Evolutionary conservation across 2,329 filamentous ascomycete species (phyloP), one percentile per base, ranked within the genome.

Genomic region (Triangularia verruculosa): DNA sequence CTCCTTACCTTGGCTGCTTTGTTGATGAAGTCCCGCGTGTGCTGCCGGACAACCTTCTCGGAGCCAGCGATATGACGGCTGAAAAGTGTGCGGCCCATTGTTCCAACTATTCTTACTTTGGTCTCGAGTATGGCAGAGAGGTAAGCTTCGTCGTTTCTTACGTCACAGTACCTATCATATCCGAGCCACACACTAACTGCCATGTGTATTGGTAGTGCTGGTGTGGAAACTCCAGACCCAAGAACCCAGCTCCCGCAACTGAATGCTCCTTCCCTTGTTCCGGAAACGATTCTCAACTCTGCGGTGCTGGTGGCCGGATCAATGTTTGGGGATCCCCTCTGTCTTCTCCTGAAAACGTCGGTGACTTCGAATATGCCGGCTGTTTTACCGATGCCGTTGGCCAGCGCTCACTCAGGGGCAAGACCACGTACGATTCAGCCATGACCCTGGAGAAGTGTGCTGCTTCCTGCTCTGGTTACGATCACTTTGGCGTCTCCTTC

Each of bases 391-490:
- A 70, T 32, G 57, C 53, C 12, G 22, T 17, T 20, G 64, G 58
- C 13, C n/a, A 52, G 1, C 64, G 57, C 22, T 30, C 52, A 0
- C 66, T 71, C 2, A 61, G 55, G 2, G 67, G 68, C 55, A 63
- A 53, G 24, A 59, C 62, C 59, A 61, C n/a, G 62, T 69, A 56
- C 58, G 69, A 67, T 15, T 58, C 66, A 20, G 69, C 64, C 56
- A 76, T 79, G 76, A 77, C 78, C 6, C 68, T 80, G 13, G 75
- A 78, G 34, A 71, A 68, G 62, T 80, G 78, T 66, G 73, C 74
- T 1, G 64, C 66, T 47, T 55, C 55, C 32, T 72, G 78, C 70
- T 64, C 64, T 17, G 70, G 65, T n/a, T 78, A 74, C 66, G 63
- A 69, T 51, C 78, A 73, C 65, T 78, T 77, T 55, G 78, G 77